Base-by-base conservation (phyloP, 768 basidiomycete species). In the Artomyces pyxidatus region DNA sequence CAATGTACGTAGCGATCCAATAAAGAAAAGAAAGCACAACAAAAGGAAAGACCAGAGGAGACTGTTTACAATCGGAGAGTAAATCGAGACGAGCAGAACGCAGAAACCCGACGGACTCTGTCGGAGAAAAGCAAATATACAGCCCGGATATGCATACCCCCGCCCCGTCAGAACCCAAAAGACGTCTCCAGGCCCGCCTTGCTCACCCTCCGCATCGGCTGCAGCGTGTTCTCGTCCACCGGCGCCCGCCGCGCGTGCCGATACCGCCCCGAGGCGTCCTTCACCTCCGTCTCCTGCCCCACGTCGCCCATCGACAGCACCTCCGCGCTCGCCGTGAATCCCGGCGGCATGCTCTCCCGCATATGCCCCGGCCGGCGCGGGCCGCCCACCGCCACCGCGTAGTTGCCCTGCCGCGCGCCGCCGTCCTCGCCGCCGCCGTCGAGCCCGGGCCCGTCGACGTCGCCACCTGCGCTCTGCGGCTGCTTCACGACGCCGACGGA, bases 151-250 rank as follows among this genome's bases (percentile, higher is more conserved):
- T 12, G 8, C 16, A n/a, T 3, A 14, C 39, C 19, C 17, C 40
- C 26, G 26, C 23, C 40, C 40, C 37, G 23, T 42, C 9, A 25
- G 12, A 19, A 29, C 25, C 17, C 11, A 17, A 22, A 37, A 28
- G 56, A 50, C 17, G 81, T 90, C 71, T 96, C 93, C 54, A 96
- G 66, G 27, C 93, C 93, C 5, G 93, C 92, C 68, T 96, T 96
- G 63, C 88, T 92, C 52, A 92, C 92, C 54, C 93, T 72, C 52
- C 93, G 71, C 74, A 88, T 75, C 23, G 93, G 93, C 64, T 95
- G 92, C 55, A 95, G 66, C 29, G 93, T 95, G 37, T 71, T 83
- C 65, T 89, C 85, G 60, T 94, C 77, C 23, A 94, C 91, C 2
- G 93, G 92, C 25, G 90, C 89, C 38, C 84, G 75, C 54, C 92